phyloP scores from a whole-genome alignment of 2,329 filamentous ascomycete genomes.

The Colletotrichum somersetense region DNA sequence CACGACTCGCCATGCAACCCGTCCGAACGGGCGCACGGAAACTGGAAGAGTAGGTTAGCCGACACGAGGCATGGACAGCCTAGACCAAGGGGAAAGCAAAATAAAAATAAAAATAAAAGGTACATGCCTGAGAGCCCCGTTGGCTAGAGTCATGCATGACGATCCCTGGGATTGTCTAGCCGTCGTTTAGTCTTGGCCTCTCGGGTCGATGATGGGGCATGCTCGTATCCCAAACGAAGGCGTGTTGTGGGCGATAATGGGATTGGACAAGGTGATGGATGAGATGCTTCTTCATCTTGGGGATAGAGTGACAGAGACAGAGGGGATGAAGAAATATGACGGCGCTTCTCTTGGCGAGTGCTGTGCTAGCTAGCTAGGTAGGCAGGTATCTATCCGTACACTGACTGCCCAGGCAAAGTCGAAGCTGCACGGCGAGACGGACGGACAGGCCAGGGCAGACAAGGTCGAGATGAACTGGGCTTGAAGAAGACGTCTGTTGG shows the following conservation, averaged over 20 bases:
- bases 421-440: neutral
- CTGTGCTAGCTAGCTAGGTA: neutral
- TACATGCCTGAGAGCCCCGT: conserved; percentile 10
- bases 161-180: neutral
- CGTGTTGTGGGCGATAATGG: neutral
- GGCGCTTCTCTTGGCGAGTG: neutral
- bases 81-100: neutral
- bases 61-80: conserved; percentile 20
- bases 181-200: neutral
- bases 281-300: neutral
- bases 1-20: conserved; percentile 22
- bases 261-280: neutral
- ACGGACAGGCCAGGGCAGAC: neutral
- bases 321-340: neutral
- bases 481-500: neutral
- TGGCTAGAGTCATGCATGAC: conserved; percentile 28
- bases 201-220: neutral
- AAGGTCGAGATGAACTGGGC: neutral
- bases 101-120: neutral
- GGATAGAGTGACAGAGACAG: neutral
- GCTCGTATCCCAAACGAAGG: neutral
- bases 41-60: conserved; percentile 30
- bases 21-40: conserved; percentile 38
- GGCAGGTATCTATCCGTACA: too few relatives aligned
- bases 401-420: neutral